Conservation (phyloP, 768 basidiomycete species). For the Rhizopogon vinicolor region DNA sequence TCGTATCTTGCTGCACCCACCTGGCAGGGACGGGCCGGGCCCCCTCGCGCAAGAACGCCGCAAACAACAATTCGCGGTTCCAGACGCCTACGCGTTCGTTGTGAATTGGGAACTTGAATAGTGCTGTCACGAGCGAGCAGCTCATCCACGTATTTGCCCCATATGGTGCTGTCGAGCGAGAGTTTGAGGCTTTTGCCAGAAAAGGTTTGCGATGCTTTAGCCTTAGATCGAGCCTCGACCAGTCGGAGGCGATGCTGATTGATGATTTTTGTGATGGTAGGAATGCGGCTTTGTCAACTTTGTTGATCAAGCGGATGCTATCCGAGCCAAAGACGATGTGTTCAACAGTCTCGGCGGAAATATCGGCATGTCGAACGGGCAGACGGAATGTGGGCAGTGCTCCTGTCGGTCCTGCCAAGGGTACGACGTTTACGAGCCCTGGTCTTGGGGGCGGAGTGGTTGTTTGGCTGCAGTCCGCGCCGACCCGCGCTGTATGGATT, state of each 20-base stretch:
- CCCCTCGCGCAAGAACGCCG: conserved; percentile 80
- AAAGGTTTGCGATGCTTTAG: conserved; percentile 55
- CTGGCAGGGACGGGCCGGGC: conserved; percentile 71
- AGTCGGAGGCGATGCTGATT: conserved; percentile 14
- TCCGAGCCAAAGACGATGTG: conserved; percentile 97
- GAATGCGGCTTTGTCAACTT: conserved; percentile 99
- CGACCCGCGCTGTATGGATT: conserved; percentile 96
- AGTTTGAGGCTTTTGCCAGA: conserved; percentile 92
- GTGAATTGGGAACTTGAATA: conserved; percentile 98
- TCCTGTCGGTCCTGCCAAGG: conserved; percentile 84
- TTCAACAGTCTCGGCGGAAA: conserved; percentile 92
- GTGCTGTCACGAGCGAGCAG: conserved; percentile 90
- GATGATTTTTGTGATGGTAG: conserved; percentile 33
- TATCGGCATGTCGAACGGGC: conserved; percentile 91
- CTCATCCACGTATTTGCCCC: conserved; percentile 94
- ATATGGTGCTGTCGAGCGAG: conserved; percentile 96
- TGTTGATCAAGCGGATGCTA: conserved; percentile 92
- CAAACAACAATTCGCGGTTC: conserved; percentile 56
- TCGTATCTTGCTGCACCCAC: conserved; percentile 68
- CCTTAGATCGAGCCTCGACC: neutral
- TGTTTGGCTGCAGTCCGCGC: conserved; percentile 83
- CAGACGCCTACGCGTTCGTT: conserved; percentile 94
- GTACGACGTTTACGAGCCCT: conserved; percentile 53
- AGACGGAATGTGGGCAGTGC: conserved; percentile 95
- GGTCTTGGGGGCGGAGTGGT: conserved; percentile 64